Percentiles rank a stretch among this genome's conserved stretches.
These are phyloP conservation scores for Flaveria sonorensis DNA, from an alignment of 129 eudicot species.

Conservation along the genomic window DNA sequence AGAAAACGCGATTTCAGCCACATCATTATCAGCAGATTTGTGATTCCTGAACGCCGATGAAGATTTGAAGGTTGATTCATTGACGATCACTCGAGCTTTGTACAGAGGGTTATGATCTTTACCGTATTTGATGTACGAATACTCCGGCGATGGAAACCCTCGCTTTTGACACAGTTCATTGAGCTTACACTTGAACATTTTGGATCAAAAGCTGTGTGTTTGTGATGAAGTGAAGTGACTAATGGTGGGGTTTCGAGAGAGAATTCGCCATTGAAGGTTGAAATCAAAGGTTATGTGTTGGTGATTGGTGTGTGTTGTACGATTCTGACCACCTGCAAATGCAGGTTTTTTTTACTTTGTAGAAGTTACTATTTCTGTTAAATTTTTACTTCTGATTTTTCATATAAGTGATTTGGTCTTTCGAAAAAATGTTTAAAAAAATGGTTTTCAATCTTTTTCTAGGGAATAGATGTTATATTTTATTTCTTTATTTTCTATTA, in stretches of 20 bases:
- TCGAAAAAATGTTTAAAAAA: no score
- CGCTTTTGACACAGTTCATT: slow-evolving; percentile 20
- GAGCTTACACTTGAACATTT: slow-evolving; percentile 24
- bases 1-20: background rate
- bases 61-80: slow-evolving; percentile 10
- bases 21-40: slow-evolving; percentile 9
- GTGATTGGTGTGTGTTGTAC: background rate
- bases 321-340: background rate
- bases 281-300: background rate
- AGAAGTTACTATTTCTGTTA: no score
- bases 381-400: no score
- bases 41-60: background rate
- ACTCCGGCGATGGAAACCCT: background rate
- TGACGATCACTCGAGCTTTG: slow-evolving; percentile 16
- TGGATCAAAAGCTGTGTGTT: background rate
- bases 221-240: background rate
- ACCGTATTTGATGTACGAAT: background rate
- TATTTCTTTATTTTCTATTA: no score
- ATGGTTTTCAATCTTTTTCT: no score
- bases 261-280: background rate
- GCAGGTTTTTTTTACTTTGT: slow-evolving; percentile 15
- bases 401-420: no score
- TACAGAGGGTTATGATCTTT: slow-evolving; percentile 17
- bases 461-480: no score
- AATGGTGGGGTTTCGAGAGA: no score